phyloP scores from a whole-genome alignment of 1,284 basidiomycete species.

The Termitomyces sp. region DNA sequence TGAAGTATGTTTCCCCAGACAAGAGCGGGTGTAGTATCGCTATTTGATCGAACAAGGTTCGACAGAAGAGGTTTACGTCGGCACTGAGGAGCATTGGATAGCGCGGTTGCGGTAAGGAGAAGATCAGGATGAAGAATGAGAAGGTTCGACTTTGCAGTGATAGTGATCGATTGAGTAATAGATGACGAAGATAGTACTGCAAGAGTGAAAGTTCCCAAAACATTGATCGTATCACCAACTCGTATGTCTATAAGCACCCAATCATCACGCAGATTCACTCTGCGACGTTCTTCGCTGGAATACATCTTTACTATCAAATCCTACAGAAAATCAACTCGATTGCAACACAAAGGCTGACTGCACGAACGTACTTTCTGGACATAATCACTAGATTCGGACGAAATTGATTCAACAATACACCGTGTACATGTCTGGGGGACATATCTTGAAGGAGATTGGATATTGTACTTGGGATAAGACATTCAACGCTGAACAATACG shows the following conservation, averaged over 20 bases:
- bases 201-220: constrained; percentile 55
- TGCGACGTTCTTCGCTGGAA: constrained; percentile 32
- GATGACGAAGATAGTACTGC: constrained; percentile 28
- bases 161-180: constrained; percentile 40
- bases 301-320: constrained; percentile 40
- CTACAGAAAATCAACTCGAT: constrained; percentile 24
- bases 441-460: constrained; percentile 21
- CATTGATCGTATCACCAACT: constrained; percentile 70
- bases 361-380: constrained; percentile 33
- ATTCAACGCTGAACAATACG: not conserved
- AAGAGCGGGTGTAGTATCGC: constrained; percentile 57
- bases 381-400: constrained; percentile 19
- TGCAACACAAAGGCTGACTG: constrained; percentile 2
- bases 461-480: constrained; percentile 12
- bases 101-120: constrained; percentile 82
- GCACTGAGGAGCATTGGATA: constrained; percentile 80
- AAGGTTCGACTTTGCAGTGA: constrained; percentile 54
- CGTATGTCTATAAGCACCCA: constrained; percentile 58
- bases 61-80: constrained; percentile 77
- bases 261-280: constrained; percentile 59
- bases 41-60: constrained; percentile 48
- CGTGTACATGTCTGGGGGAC: constrained; percentile 38
- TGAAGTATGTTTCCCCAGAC: constrained; percentile 91
- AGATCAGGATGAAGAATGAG: constrained; percentile 88
- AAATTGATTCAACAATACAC: constrained; percentile 44